Conservation (phyloP, 768 basidiomycete genomes). For the Agrocybe chaxingu region DNA sequence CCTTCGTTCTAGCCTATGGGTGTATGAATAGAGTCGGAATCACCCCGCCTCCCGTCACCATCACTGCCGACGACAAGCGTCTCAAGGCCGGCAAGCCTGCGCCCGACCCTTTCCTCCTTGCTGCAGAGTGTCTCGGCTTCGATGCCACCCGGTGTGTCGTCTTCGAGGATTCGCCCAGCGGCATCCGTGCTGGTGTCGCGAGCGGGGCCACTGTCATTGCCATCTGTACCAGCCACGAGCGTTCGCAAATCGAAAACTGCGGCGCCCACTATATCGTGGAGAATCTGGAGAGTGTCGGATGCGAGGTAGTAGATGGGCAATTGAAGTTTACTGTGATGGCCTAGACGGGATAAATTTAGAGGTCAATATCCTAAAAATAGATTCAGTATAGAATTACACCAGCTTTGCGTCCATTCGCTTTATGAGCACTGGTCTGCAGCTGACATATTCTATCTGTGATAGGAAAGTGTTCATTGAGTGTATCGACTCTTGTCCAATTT, state of each 20-base stretch:
- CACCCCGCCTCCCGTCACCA: slow-evolving; percentile 61
- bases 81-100: slow-evolving; percentile 65
- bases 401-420: too few relatives aligned
- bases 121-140: slow-evolving; percentile 56
- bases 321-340: slow-evolving; percentile 40
- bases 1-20: slow-evolving; percentile 43
- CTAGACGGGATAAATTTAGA: not conserved
- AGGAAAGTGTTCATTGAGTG: too few relatives aligned
- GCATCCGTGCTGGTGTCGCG: slow-evolving; percentile 69
- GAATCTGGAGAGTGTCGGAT: slow-evolving; percentile 47
- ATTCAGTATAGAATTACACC: too few relatives aligned
- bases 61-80: slow-evolving; percentile 75
- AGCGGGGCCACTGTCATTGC: slow-evolving; percentile 74
- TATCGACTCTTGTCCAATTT: too few relatives aligned
- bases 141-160: slow-evolving; percentile 64
- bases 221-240: slow-evolving; percentile 69
- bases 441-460: too few relatives aligned
- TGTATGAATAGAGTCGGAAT: slow-evolving; percentile 72
- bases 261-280: slow-evolving; percentile 57
- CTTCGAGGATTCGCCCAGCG: slow-evolving; percentile 80
- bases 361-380: too few relatives aligned
- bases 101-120: slow-evolving; percentile 63
- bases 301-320: slow-evolving; percentile 36
- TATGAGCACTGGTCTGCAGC: too few relatives aligned
- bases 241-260: slow-evolving; percentile 49